These are phyloP conservation scores for Neurospora sp. DNA, from an alignment of 495 filamentous ascomycete genomes.

Conservation along the genomic window DNA sequence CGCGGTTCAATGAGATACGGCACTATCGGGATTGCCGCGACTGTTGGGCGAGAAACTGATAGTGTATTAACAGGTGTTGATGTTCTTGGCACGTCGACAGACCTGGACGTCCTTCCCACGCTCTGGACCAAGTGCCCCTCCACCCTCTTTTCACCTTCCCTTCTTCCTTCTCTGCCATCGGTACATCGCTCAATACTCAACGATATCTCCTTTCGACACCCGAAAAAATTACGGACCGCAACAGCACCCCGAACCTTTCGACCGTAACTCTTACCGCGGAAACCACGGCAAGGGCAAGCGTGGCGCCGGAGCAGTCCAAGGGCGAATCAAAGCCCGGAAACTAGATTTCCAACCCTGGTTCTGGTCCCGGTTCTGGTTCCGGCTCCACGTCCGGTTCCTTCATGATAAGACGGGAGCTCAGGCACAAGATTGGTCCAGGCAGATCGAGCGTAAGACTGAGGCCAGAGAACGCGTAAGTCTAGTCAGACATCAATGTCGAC, in stretches of 20 bases:
- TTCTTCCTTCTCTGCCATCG: background rate
- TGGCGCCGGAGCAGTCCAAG: no score
- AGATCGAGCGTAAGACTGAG: no score
- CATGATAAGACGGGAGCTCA: no score
- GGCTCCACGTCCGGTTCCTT: no score
- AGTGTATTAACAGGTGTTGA: background rate
- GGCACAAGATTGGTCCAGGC: no score
- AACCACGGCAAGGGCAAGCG: no score
- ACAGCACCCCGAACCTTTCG: background rate
- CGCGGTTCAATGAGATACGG: background rate
- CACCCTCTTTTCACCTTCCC: background rate
- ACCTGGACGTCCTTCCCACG: background rate
- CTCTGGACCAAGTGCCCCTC: background rate
- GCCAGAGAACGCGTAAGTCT: no score
- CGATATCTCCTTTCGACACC: background rate
- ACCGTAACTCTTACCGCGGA: background rate
- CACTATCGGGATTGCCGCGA: background rate
- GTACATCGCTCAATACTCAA: background rate
- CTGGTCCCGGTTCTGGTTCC: no score
- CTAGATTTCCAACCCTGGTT: no score
- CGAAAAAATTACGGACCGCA: background rate
- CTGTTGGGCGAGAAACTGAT: background rate
- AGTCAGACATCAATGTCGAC: no score
- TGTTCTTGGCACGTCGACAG: background rate
- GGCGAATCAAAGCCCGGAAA: no score